Percentiles rank a stretch among this genome's conserved stretches.
phyloP scores from a whole-genome alignment of 257 asterid species.

The Solanum etuberosum region DNA sequence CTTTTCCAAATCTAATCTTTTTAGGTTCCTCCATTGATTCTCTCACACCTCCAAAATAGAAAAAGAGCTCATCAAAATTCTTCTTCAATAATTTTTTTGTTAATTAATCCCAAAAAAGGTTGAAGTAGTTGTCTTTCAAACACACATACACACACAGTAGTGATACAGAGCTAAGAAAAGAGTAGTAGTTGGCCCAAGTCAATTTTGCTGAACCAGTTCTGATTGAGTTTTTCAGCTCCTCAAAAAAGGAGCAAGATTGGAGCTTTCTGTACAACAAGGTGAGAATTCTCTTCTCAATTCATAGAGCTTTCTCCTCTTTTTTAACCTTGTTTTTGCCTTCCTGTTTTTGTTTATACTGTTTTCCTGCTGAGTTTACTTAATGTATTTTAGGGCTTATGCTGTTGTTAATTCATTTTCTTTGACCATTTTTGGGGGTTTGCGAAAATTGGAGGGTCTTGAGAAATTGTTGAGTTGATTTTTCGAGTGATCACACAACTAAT shows the following conservation, averaged over 20 bases:
- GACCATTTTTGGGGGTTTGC: neutral
- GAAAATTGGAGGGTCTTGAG: neutral
- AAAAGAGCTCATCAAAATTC: neutral
- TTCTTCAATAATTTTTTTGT: neutral
- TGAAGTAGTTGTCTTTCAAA: neutral
- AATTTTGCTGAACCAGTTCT: slow-evolving; percentile 5
- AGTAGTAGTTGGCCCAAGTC: slow-evolving; percentile 30
- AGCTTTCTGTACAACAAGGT: neutral
- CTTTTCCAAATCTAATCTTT: neutral
- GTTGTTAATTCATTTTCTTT: neutral
- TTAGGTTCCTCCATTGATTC: neutral
- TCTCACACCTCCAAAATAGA: neutral
- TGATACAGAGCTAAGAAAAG: neutral
- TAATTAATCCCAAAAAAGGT: neutral
- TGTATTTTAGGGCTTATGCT: neutral
- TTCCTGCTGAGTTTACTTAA: neutral
- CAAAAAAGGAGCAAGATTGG: neutral
- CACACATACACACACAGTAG: neutral
- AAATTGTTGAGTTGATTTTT: neutral
- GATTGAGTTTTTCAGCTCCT: neutral
- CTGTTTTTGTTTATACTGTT: neutral
- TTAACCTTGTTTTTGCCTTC: neutral
- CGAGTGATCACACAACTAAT: neutral
- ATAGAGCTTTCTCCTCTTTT: neutral
- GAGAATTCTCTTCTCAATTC: neutral